Base-by-base conservation (phyloP, 768 basidiomycete genomes). In the Terana coerulea region DNA sequence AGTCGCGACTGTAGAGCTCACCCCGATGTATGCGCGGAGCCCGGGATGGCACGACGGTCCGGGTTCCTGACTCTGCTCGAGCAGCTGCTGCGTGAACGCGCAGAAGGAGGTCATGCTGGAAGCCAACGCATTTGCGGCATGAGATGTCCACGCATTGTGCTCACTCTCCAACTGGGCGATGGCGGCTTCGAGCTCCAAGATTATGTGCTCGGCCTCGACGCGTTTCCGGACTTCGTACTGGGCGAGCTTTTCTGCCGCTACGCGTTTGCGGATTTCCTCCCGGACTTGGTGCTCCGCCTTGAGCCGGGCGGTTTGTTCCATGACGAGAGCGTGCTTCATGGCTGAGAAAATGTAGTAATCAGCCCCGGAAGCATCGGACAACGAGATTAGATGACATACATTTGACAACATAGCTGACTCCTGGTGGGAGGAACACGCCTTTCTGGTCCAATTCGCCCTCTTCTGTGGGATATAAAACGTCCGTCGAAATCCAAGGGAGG, bases 321-420 rank as follows among this genome's bases (percentile, higher is more conserved):
- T 51, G 11, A 35, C 45, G 26, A 74, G 60, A 39, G 70, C 63
- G 49, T 59, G 64, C 35, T 60, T 67, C 73, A 74, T 74, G 45
- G 55, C 66, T 67, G 53, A 14, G n/a, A 11, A 19, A 30, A 21
- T 4, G n/a, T n/a, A n/a, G n/a, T n/a, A 46, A 22, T 31, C 5
- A 31, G 30, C 28, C n/a, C n/a, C n/a, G 30, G 24, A 46, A 19
- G 19, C 6, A 8, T 8, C 9, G 30, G 11, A 39, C 31, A 5
- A 19, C 11, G 17, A 19, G 29, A 33, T 31, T 46, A 24, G 11
- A 22, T 19, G 39, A 19, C 21, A 19, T 17, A 33, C 45, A 5
- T 34, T 29, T 3, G 15, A 46, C 6, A 22, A 46, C 15, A 21
- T 7, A 34, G 31, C 28, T 15, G 28, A 46, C 57, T 11, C 64